Conservation (phyloP, 495 filamentous ascomycete species). For the Tuber indicum region DNA sequence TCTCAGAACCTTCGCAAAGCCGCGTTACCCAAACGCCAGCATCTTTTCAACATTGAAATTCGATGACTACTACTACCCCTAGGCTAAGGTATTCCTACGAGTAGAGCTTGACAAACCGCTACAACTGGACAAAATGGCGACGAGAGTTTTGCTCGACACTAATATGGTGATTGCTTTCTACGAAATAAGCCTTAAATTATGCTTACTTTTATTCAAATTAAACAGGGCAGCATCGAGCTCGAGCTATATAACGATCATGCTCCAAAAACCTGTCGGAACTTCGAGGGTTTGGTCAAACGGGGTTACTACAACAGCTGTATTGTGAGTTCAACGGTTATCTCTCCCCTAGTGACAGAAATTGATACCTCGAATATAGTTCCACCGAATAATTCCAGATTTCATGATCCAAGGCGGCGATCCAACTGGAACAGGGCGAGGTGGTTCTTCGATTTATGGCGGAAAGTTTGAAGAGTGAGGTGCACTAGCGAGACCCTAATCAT, state of each 20-base stretch:
- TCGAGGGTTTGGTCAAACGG: slow-evolving; percentile 64
- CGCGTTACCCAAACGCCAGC: background rate
- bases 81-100: background rate
- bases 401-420: slow-evolving; percentile 97
- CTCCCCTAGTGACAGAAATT: background rate
- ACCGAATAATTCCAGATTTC: slow-evolving; percentile 92
- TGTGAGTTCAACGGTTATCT: slow-evolving; percentile 16
- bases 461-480: slow-evolving; percentile 93
- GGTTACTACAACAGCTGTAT: slow-evolving; percentile 79
- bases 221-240: slow-evolving; percentile 67
- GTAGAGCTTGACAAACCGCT: background rate
- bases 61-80: too few species aligned
- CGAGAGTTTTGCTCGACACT: slow-evolving; percentile 69
- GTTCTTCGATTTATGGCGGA: slow-evolving; percentile 82
- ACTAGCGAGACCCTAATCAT: slow-evolving; percentile 30
- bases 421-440: slow-evolving; percentile 89
- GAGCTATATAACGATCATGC: slow-evolving; percentile 85
- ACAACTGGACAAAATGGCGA: slow-evolving; percentile 54
- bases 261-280: slow-evolving; percentile 85
- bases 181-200: background rate
- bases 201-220: slow-evolving; percentile 44
- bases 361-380: slow-evolving; percentile 51
- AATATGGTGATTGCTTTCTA: slow-evolving; percentile 57
- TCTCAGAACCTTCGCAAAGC: background rate
- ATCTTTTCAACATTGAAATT: background rate